phyloP scores from a whole-genome alignment of 2,329 filamentous ascomycete genomes.

The Hypoxylon sp. region DNA sequence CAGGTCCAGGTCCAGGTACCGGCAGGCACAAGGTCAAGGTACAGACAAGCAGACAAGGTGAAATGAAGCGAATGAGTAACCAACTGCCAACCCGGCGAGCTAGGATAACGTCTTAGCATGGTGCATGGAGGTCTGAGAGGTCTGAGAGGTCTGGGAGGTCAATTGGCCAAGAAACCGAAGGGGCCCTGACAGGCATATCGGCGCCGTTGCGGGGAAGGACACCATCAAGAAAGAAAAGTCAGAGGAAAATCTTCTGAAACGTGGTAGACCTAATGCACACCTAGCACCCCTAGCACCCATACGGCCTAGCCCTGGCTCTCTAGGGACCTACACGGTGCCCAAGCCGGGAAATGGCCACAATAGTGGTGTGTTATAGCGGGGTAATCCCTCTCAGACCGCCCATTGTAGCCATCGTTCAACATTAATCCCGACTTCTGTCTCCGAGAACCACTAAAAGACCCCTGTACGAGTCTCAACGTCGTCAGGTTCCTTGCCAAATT shows the following conservation, averaged over 20 bases:
- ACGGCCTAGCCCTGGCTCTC: neutral
- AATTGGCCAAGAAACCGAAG: too few relatives aligned
- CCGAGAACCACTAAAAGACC: conserved; percentile 22
- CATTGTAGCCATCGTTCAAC: conserved; percentile 23
- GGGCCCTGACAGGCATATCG: neutral
- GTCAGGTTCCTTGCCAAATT: conserved; percentile 28
- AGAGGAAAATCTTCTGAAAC: conserved; percentile 15
- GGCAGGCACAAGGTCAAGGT: conserved; percentile 25
- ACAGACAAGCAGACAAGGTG: conserved; percentile 6
- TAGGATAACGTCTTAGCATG: neutral
- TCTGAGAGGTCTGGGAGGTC: too few relatives aligned
- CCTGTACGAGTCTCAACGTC: conserved; percentile 4
- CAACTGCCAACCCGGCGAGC: neutral
- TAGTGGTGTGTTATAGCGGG: conserved; percentile 30
- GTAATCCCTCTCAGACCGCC: conserved; percentile 9
- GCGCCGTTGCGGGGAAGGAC: conserved; percentile 2
- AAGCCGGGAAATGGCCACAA: conserved; percentile 8
- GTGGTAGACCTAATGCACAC: conserved; percentile 15
- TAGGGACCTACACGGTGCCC: neutral
- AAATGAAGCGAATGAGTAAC: neutral
- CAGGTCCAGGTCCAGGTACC: too few relatives aligned
- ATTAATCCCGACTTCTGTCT: conserved; percentile 22
- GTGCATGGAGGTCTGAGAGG: too few relatives aligned
- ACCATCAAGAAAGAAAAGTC: neutral
- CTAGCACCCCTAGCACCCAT: conserved; percentile 1